A percentile compares a stretch with the other conserved stretches of the same genome.
These are phyloP conservation scores for Botrytis deweyae DNA, from an alignment of 2,329 filamentous ascomycete genomes.

Conservation along the genomic window DNA sequence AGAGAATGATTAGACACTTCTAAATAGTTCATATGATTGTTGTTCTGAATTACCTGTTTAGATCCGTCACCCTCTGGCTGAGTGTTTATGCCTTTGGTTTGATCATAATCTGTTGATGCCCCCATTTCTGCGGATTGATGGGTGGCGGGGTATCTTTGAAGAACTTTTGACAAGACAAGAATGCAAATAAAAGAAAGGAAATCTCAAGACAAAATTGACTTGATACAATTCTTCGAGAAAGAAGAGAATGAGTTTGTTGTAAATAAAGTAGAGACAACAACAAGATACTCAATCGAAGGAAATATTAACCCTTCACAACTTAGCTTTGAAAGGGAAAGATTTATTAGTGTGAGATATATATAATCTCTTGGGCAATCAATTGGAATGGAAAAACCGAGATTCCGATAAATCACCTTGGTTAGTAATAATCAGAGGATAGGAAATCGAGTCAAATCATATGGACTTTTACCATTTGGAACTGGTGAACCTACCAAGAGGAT, in stretches of 20 bases:
- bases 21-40: slow-evolving; percentile 24
- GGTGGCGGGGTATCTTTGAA: slow-evolving; percentile 11
- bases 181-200: background rate
- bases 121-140: slow-evolving; percentile 28
- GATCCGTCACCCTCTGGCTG: slow-evolving; percentile 32
- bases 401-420: slow-evolving; percentile 13
- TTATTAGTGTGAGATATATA: slow-evolving; percentile 6
- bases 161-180: background rate
- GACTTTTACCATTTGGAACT: background rate
- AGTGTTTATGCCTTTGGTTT: slow-evolving; percentile 32
- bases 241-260: background rate
- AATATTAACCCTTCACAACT: slow-evolving; percentile 12
- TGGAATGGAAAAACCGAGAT: slow-evolving; percentile 12
- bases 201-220: slow-evolving; percentile 8
- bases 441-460: background rate
- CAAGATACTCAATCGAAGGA: background rate
- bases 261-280: background rate
- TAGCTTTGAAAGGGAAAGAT: slow-evolving; percentile 18
- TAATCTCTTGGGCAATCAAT: background rate
- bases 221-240: background rate
- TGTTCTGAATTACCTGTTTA: slow-evolving; percentile 28
- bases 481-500: background rate
- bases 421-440: background rate
- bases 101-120: slow-evolving; percentile 31
- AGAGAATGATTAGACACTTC: slow-evolving; percentile 13